Evolutionary conservation across 2,329 filamentous ascomycete species (phyloP).

Genomic region (Aureobasidium sp.): DNA sequence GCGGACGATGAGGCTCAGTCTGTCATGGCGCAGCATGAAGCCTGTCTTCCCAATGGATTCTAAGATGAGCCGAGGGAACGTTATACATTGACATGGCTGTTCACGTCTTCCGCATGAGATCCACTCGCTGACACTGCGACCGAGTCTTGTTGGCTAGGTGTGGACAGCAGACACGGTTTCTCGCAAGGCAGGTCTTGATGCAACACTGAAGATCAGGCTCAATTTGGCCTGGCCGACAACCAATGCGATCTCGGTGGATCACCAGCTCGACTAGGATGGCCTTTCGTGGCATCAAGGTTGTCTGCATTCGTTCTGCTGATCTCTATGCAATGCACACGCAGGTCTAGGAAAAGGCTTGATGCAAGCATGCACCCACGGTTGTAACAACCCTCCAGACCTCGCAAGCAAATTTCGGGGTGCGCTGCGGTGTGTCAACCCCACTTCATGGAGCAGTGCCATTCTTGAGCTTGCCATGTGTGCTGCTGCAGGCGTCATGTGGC

Average conservation of each 20-base stretch:
- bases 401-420: not conserved
- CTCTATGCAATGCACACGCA: not conserved
- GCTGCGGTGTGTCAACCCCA: not conserved
- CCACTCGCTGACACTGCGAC: not conserved
- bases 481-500: slow-evolving; percentile 10
- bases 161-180: not conserved
- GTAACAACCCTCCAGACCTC: not conserved
- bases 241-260: not conserved
- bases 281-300: not conserved
- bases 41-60: not conserved
- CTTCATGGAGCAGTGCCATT: not conserved
- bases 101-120: not conserved
- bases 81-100: not conserved
- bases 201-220: not conserved
- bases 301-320: not conserved
- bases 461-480: not conserved
- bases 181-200: not conserved
- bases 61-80: slow-evolving; percentile 4
- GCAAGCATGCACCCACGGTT: not conserved
- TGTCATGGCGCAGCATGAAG: not conserved
- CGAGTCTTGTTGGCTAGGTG: not conserved
- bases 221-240: not conserved
- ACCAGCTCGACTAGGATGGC: not conserved
- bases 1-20: not conserved
- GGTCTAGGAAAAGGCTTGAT: not conserved